Conservation (phyloP, 768 basidiomycete genomes). For the Solioccasus polychromus region DNA sequence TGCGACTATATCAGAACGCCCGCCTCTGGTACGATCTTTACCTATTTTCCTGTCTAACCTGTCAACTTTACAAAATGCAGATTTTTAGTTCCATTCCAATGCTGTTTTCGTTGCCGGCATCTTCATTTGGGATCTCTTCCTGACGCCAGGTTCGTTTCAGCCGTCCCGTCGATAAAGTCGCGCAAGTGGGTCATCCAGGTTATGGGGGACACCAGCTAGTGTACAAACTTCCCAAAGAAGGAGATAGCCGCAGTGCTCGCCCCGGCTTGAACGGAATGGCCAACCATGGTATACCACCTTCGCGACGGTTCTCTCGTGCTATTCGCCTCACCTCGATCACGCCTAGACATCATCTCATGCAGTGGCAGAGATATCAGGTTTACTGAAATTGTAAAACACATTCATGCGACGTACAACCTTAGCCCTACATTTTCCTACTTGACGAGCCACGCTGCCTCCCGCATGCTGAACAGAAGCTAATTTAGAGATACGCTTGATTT, state of each 20-base stretch:
- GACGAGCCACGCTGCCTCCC: constrained; percentile 56
- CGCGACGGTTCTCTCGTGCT: too few relatives aligned
- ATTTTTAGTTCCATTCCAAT: constrained; percentile 10
- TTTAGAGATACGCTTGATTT: constrained; percentile 59
- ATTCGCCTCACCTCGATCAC: too few relatives aligned
- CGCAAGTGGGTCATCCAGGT: constrained; percentile 51
- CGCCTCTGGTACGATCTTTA: too few relatives aligned
- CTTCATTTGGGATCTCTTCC: constrained; percentile 10
- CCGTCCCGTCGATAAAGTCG: constrained; percentile 49
- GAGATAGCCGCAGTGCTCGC: constrained; percentile 68
- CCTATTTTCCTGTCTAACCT: too few relatives aligned
- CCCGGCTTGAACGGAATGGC: constrained; percentile 76
- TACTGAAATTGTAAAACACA: constrained; percentile 31
- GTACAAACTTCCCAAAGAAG: constrained; percentile 52
- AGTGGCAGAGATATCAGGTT: constrained; percentile 73
- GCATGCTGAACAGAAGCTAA: constrained; percentile 55
- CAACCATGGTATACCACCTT: constrained; percentile 60
- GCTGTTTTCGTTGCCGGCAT: neutral
- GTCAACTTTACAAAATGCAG: constrained; percentile 7
- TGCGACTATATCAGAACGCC: too few relatives aligned
- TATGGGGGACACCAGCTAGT: constrained; percentile 66
- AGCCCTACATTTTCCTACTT: constrained; percentile 62
- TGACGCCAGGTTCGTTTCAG: constrained; percentile 10
- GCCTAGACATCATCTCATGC: constrained; percentile 43
- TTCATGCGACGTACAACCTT: constrained; percentile 66